Evolutionary conservation across 2,329 filamentous ascomycete genomes (phyloP), one percentile per base, ranked within the genome.

Genomic region (Claviceps sp.): DNA sequence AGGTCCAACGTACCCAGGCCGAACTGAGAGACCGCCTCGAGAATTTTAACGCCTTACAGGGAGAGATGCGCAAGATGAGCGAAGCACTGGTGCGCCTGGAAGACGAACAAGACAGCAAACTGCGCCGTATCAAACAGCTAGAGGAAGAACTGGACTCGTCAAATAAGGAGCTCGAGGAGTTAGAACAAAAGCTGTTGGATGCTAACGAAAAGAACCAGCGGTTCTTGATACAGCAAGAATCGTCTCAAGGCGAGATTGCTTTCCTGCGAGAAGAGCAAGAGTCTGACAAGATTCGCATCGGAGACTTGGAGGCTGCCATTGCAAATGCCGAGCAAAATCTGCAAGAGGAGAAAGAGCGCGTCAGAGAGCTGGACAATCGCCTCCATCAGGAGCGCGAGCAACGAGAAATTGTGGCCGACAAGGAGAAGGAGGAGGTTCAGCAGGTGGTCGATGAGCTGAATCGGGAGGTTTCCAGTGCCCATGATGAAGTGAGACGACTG

Each of bases 231-330:
- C 90, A 97, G 63, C 85, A 91, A 57, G 93, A 98, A 68, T 95
- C 88, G 5, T 85, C 86, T 52, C 91, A 96, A 60, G 85, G 85
- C 53, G 93, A 98, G 66, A 94, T 97, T 67, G 83, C 87, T 1
- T 98, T 98, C 76, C 68, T 98, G 49, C 83, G 93, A 1, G 93
- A 98, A 64, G 93, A 98, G 71, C 93, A 98, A 67, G 93, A 98
- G 68, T 81, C 80, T 17, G 93, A 98, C 72, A 98, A 98, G 76
- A 95, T 98, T 64, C 90, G 89, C 68, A 97, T 98, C 61, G 88
- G 91, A 39, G 89, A 97, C 62, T 75, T 97, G 7, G 90, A 97
- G 63, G 86, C 88, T 8, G 82, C 84, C 14, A 71, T 96, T 39
- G 86, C 87, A 60, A 85, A 81, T 52, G 78, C 82, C n/a, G 86